These are phyloP conservation scores for Dactylonectria macrodidyma DNA, from an alignment of 2,329 filamentous ascomycete species.

Conservation along the genomic window DNA sequence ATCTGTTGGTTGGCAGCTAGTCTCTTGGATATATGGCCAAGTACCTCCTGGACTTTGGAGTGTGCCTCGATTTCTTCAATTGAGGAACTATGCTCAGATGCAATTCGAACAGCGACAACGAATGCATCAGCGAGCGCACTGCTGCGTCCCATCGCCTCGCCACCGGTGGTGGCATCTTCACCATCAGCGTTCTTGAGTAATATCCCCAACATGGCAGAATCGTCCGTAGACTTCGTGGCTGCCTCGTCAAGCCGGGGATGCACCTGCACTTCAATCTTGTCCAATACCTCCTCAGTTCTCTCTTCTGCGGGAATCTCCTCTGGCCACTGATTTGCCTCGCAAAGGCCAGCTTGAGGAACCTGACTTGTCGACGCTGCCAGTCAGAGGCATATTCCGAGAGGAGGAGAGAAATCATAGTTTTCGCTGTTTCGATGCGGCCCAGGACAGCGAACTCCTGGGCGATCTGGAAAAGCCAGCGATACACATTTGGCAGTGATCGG, in stretches of 20 bases:
- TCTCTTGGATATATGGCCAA: constrained; percentile 17
- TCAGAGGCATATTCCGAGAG: constrained; percentile 35
- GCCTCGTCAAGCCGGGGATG: background rate
- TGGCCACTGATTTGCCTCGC: constrained; percentile 36
- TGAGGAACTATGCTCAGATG: constrained; percentile 18
- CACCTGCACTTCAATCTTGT: background rate
- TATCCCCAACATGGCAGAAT: background rate
- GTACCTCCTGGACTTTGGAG: constrained; percentile 27
- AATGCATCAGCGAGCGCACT: constrained; percentile 22
- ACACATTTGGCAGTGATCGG: constrained; percentile 24
- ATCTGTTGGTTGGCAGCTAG: constrained; percentile 16
- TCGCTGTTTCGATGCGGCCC: constrained; percentile 32
- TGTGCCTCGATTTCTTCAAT: constrained; percentile 27
- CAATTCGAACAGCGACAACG: constrained; percentile 22
- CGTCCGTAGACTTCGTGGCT: constrained; percentile 11
- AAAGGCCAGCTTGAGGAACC: constrained; percentile 34
- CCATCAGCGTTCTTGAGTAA: constrained; percentile 7
- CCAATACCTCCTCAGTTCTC: background rate
- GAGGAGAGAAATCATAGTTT: constrained; percentile 35
- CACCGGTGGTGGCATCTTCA: background rate
- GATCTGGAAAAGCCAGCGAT: constrained; percentile 24
- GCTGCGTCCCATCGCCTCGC: constrained; percentile 3
- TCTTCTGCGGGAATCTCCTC: constrained; percentile 29
- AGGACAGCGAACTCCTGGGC: constrained; percentile 40
- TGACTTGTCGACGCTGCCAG: constrained; percentile 33